phyloP scores from a whole-genome alignment of 805 yeast species.

The Saturnispora halmiae region DNA sequence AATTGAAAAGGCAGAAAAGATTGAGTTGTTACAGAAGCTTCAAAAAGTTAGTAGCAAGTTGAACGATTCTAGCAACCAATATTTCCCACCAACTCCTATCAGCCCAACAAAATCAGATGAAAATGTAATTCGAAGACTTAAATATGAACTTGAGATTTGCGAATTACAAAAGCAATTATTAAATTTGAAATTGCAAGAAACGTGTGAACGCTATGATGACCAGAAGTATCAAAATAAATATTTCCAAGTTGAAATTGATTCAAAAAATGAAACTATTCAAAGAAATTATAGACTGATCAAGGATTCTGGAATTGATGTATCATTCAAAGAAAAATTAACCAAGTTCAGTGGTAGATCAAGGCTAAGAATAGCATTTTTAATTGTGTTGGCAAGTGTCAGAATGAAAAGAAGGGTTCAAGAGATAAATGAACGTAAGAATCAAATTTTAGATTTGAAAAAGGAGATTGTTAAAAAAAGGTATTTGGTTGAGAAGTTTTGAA shows the following conservation, averaged over 20 bases:
- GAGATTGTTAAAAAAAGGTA: constrained; percentile 10
- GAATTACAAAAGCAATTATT: constrained; percentile 37
- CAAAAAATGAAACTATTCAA: constrained; percentile 8
- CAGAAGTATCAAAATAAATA: constrained; percentile 29
- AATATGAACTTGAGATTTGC: constrained; percentile 19
- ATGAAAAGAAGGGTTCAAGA: constrained; percentile 28
- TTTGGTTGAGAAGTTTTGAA: constrained; percentile 2
- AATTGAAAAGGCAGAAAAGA: constrained; percentile 7
- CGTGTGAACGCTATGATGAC: constrained; percentile 29
- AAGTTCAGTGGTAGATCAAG: constrained; percentile 6
- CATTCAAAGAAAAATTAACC: constrained; percentile 1
- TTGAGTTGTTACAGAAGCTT: constrained; percentile 2
- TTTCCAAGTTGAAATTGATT: constrained; percentile 22
- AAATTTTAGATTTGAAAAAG: constrained; percentile 17
- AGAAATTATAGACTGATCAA: constrained; percentile 13
- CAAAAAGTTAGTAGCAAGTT: constrained; percentile 4
- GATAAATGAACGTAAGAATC: constrained; percentile 13
- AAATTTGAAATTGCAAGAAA: constrained; percentile 39
- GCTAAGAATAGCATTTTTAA: constrained; percentile 19
- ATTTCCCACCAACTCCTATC: constrained; percentile 20
- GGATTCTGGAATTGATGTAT: constrained; percentile 17
- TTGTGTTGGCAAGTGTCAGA: constrained; percentile 32
- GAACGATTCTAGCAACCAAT: constrained; percentile 16
- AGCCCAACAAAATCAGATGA: constrained; percentile 17
- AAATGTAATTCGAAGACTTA: neutral